Evolutionary conservation across 495 filamentous ascomycete species (phyloP), one percentile per base, ranked within the genome.

Genomic region (Trichoderma orchidacearum): DNA sequence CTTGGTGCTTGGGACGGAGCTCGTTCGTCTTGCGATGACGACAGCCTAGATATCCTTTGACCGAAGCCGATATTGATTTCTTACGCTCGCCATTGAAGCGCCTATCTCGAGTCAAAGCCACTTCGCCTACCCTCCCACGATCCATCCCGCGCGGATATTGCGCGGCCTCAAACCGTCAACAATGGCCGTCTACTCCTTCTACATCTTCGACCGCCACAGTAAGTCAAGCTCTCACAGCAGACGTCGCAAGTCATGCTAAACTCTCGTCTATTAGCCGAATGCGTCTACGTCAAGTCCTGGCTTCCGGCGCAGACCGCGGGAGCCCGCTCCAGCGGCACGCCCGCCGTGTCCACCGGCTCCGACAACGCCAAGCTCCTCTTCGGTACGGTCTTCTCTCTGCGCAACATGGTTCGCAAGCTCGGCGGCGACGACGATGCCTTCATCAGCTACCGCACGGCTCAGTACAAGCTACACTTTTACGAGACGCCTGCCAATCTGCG

Each of bases 151-250:
- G 3, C 50, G n/a, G n/a, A n/a, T n/a, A n/a, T n/a, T 35, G 8
- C 32, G 32, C 32, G 32, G 8, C 32, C 28, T 12, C 9, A 34
- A 54, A 36, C 32, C 53, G 25, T 27, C 55, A 54, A 73, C 68
- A 58, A 96, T 97, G 93, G 82, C 86, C 56, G 86, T 97, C 65
- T 96, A 95, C 71, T 90, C 90, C 35, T 95, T 97, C 74, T 97
- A 96, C 76, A 96, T 98, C 65, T 98, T 98, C 63, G 93, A 98
- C 70, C 85, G 93, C 60, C 93, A 98, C 69, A 95, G 93, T 97
- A 79, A 64, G 78, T 61, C 56, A 21, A 9, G 29, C 25, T 27
- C 45, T 35, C 28, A 30, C 35, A 13, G 29, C 35, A n/a, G n/a
- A n/a, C n/a, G n/a, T n/a, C n/a, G n/a, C n/a, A n/a, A n/a, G n/a